Conservation (phyloP, 208 protist species). For the Trypanosoma caninum region DNA sequence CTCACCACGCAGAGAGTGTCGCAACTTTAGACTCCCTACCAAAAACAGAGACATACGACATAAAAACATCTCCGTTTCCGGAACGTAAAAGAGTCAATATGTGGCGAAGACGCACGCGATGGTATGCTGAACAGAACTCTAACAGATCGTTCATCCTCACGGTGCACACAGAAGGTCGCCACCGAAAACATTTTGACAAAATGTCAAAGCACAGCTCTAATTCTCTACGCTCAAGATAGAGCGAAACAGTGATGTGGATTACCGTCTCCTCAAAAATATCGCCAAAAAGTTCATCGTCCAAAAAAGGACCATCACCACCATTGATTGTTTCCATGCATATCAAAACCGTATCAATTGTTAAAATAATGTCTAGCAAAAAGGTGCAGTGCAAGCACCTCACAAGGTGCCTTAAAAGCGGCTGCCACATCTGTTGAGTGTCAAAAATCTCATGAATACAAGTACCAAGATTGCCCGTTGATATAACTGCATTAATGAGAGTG, state of each 20-base stretch:
- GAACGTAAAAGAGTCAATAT: constrained; percentile 49
- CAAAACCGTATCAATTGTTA: constrained; percentile 54
- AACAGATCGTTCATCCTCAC: constrained; percentile 47
- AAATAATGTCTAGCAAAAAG: constrained; percentile 49
- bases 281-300: constrained; percentile 29
- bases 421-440: constrained; percentile 51
- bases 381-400: constrained; percentile 51
- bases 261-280: constrained; percentile 62
- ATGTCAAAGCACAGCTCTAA: constrained; percentile 52
- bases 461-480: constrained; percentile 31
- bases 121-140: constrained; percentile 79
- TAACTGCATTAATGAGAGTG: constrained; percentile 45
- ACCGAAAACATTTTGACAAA: constrained; percentile 49
- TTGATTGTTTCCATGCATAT: constrained; percentile 26
- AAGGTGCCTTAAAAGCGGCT: constrained; percentile 50
- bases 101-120: constrained; percentile 81
- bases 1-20: constrained; percentile 50
- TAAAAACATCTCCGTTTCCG: constrained; percentile 34
- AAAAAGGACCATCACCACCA: constrained; percentile 22
- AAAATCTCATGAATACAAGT: constrained; percentile 34
- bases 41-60: constrained; percentile 66
- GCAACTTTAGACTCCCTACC: constrained; percentile 41
- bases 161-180: constrained; percentile 33
- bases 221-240: constrained; percentile 39
- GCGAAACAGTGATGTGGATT: constrained; percentile 46